Percentiles rank a stretch among this genome's conserved stretches.
Evolutionary conservation across 208 protist species (phyloP).

Genomic region (Trypanosoma cruzi): DNA sequence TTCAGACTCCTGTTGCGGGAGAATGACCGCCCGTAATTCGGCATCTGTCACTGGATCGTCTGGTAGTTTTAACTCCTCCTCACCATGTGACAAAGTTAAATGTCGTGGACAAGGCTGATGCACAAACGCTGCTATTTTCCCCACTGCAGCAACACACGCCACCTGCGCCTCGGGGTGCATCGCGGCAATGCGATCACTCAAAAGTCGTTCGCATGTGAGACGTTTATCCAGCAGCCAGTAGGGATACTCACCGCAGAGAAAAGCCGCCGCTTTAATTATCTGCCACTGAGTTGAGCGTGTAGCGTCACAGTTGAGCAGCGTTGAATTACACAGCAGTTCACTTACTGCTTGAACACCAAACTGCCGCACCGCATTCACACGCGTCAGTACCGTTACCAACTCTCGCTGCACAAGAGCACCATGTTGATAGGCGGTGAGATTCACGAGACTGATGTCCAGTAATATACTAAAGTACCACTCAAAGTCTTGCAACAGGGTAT

Average conservation of each 20-base stretch:
- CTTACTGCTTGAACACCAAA: constrained; percentile 69
- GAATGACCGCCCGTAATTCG: constrained; percentile 30
- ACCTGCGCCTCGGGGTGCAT: constrained; percentile 85
- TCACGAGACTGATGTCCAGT: constrained; percentile 83
- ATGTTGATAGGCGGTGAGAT: constrained; percentile 63
- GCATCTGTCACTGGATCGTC: constrained; percentile 28
- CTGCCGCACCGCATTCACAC: constrained; percentile 91
- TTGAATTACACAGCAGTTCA: constrained; percentile 48
- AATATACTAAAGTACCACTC: constrained; percentile 98
- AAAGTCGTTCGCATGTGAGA: constrained; percentile 44
- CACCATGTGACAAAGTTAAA: constrained; percentile 46
- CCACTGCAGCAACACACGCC: constrained; percentile 79
- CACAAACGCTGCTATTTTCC: constrained; percentile 90
- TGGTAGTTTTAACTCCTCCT: constrained; percentile 44
- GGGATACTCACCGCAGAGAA: constrained; percentile 94
- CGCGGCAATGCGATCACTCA: constrained; percentile 35
- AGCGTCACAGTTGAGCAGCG: constrained; percentile 45
- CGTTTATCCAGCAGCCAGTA: constrained; percentile 71
- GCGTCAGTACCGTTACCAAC: constrained; percentile 93
- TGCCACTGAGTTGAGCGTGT: constrained; percentile 65
- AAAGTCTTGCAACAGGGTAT: constrained; percentile 95
- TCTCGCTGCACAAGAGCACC: constrained; percentile 90
- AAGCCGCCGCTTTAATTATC: constrained; percentile 92
- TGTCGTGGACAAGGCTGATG: constrained; percentile 53
- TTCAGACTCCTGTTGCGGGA: not conserved